Conservation (phyloP, 768 basidiomycete genomes). For the Auricularia sp. region DNA sequence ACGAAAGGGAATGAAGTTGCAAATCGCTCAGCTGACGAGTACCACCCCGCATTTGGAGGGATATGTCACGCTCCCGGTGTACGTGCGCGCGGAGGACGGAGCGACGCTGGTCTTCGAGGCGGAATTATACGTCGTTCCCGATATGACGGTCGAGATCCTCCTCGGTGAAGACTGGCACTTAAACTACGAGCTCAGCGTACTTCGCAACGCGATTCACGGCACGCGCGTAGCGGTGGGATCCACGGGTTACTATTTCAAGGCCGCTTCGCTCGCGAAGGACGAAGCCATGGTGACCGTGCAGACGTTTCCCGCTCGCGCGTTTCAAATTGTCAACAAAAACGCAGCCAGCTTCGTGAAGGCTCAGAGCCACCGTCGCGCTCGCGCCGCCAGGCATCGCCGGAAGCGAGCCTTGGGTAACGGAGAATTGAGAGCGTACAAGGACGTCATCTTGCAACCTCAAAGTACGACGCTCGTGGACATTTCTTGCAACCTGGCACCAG, state of each 20-base stretch:
- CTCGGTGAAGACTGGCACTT: background rate
- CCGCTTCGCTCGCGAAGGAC: background rate
- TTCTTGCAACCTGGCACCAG: too few species aligned
- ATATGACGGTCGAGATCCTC: background rate
- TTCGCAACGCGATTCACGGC: background rate
- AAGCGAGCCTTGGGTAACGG: background rate
- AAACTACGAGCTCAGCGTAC: constrained; percentile 2
- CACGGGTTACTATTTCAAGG: background rate
- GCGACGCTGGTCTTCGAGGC: background rate
- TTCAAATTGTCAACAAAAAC: background rate
- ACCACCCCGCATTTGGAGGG: background rate
- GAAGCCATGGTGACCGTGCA: too few species aligned
- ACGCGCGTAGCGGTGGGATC: background rate
- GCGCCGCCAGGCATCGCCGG: background rate
- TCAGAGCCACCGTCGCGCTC: background rate
- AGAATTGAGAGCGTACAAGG: too few species aligned
- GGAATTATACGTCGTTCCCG: background rate
- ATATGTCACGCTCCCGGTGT: background rate
- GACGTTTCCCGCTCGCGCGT: too few species aligned
- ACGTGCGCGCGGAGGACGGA: background rate
- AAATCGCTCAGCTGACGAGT: background rate
- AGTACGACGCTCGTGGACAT: too few species aligned
- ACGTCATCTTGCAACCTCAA: too few species aligned
- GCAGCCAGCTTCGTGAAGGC: background rate
- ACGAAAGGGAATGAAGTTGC: background rate